Base-by-base conservation (phyloP, 805 yeast species). In the Millerago galiae region DNA sequence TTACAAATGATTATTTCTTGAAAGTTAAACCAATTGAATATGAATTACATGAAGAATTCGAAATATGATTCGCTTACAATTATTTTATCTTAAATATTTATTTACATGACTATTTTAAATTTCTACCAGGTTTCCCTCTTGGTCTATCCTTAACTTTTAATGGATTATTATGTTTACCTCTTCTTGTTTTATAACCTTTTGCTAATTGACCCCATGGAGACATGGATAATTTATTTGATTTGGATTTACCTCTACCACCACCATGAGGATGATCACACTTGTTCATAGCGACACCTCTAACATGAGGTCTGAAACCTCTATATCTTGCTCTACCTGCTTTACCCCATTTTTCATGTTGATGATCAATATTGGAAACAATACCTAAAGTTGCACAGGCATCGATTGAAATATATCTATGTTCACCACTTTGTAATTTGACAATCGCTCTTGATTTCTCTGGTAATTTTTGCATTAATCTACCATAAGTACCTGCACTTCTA, bases 191-290 rank as follows among this genome's bases (percentile, higher is more conserved):
- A 71, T 79, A 90, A 64, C 93, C 95, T 75, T 91, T 91, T 34
- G 91, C 83, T 58, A 84, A 66, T 47, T 81, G 82, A 58, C 99
- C 99, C 96, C 98, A 91, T 63, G 95, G 95, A 43, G 96, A 85
- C 72, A 84, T 87, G 15, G 98, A 86, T 46, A 84, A 75, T 70
- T 88, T 91, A 68, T 91, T 90, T 50, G 96, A 87, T 80, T 93
- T 93, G 47, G 95, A 85, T 67, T 93, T 93, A 78, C 99, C 99
- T 75, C 99, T 82, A 70, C 99, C 99, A 82, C 99, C 99, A 74
- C 99, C 99, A 59, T 88, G 90, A 51, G 99, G 99, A 71, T 93
- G 99, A 66, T 93, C 97, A 61, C 81, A 79, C 50, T 93, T 93
- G 68, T 93, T 93, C 96, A 87, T 88, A 38, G 99, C 98, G 55